These are phyloP conservation scores for Trichocladium antarcticum DNA, from an alignment of 495 filamentous ascomycete genomes.

Conservation along the genomic window DNA sequence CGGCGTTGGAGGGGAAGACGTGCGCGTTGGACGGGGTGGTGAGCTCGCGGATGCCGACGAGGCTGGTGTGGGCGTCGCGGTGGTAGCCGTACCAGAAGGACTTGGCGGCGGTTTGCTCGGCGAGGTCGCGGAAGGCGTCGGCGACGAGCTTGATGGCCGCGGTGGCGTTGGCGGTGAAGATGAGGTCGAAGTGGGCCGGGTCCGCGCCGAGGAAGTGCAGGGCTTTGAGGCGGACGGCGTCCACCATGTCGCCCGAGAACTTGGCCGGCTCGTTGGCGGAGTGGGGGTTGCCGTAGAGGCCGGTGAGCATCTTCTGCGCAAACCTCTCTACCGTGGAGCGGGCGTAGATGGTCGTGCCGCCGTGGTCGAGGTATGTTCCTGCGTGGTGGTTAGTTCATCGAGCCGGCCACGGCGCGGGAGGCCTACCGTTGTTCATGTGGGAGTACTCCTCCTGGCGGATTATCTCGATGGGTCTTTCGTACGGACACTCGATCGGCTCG, in stretches of 20 bases:
- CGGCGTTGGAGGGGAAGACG: constrained; percentile 55
- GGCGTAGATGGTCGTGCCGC: constrained; percentile 61
- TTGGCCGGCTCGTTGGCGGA: constrained; percentile 56
- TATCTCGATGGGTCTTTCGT: constrained; percentile 30
- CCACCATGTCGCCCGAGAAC: constrained; percentile 49
- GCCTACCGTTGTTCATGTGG: constrained; percentile 38
- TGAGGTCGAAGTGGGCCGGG: constrained; percentile 70
- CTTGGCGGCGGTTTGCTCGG: constrained; percentile 29
- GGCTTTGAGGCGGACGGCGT: constrained; percentile 47
- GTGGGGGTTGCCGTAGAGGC: constrained; percentile 67
- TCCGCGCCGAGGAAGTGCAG: constrained; percentile 80
- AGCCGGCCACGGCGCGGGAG: background rate
- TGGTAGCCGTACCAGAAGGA: constrained; percentile 68
- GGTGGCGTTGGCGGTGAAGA: constrained; percentile 88
- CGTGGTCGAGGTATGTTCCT: constrained; percentile 64
- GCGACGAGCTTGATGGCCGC: constrained; percentile 76
- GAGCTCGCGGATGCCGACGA: constrained; percentile 59
- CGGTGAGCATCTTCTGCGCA: constrained; percentile 43
- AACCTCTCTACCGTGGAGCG: constrained; percentile 51
- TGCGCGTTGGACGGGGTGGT: constrained; percentile 36
- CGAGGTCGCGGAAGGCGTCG: constrained; percentile 50
- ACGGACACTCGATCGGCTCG: constrained; percentile 4
- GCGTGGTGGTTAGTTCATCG: background rate
- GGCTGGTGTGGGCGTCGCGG: constrained; percentile 59
- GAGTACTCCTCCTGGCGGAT: constrained; percentile 37